Evolutionary conservation across 306 rosid genomes (phyloP).

Genomic region (Rosa lucieae): DNA sequence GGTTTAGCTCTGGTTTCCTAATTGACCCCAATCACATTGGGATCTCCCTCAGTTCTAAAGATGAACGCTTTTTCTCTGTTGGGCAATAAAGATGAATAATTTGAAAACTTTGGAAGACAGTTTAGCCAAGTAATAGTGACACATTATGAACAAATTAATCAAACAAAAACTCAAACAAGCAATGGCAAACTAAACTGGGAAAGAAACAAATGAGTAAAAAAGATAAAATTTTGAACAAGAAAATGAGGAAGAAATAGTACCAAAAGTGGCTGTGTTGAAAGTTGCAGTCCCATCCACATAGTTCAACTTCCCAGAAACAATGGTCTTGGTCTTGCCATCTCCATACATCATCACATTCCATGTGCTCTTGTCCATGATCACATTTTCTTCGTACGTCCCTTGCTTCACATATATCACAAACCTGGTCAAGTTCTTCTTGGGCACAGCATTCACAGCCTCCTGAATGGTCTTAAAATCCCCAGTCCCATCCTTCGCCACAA

Average conservation of each 20-base stretch:
- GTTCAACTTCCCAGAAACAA: conserved; percentile 58
- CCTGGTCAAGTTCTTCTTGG: conserved; percentile 57
- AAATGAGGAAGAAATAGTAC: conserved; percentile 34
- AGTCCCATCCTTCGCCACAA: conserved; percentile 77
- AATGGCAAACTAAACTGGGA: background rate
- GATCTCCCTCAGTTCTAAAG: background rate
- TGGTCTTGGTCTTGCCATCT: conserved; percentile 66
- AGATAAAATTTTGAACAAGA: background rate
- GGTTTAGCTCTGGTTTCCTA: conserved; percentile 18
- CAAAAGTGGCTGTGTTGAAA: conserved; percentile 78
- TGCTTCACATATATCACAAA: conserved; percentile 67
- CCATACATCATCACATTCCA: conserved; percentile 94
- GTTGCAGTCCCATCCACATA: conserved; percentile 72
- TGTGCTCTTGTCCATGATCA: conserved; percentile 59
- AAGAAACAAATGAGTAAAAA: background rate
- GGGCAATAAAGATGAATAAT: background rate
- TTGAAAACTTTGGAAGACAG: background rate
- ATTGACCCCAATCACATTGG: background rate
- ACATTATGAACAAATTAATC: background rate
- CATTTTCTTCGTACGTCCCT: conserved; percentile 72
- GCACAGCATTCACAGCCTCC: conserved; percentile 54
- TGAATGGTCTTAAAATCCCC: conserved; percentile 46
- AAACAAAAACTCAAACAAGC: background rate
- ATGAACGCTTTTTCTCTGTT: background rate
- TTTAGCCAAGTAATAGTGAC: background rate